phyloP scores from a whole-genome alignment of 2,329 filamentous ascomycete species.

The Macroventuria anomochaeta region DNA sequence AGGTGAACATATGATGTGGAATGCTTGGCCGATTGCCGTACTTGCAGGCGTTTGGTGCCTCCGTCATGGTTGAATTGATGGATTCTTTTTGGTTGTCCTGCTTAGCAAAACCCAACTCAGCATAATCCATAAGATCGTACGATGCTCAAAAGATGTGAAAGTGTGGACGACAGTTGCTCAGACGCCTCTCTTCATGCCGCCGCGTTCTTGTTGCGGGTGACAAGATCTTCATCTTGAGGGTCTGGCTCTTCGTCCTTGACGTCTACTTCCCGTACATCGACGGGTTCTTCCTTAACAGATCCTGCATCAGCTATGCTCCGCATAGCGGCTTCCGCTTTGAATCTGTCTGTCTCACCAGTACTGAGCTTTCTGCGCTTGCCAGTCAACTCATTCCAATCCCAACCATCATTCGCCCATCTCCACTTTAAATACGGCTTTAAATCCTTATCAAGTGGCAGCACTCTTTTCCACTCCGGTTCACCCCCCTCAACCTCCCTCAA shows the following conservation, averaged over 20 bases:
- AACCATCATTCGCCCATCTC: slow-evolving; percentile 75
- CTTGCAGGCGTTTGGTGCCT: not conserved
- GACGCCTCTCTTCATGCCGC: not conserved
- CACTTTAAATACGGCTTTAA: slow-evolving; percentile 84
- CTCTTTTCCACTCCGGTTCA: slow-evolving; percentile 89
- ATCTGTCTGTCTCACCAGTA: not conserved
- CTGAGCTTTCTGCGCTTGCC: slow-evolving; percentile 6
- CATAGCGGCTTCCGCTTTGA: not conserved
- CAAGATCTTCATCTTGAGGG: not conserved
- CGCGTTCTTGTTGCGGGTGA: not conserved
- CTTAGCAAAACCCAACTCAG: not conserved
- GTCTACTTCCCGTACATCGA: not conserved
- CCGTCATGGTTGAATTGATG: not conserved
- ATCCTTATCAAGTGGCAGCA: slow-evolving; percentile 84
- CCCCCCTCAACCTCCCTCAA: slow-evolving; percentile 68
- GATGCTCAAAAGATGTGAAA: too few relatives aligned
- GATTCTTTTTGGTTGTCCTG: not conserved
- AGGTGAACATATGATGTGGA: not conserved
- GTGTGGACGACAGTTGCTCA: too few relatives aligned
- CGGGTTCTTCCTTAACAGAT: not conserved
- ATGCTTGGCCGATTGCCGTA: not conserved
- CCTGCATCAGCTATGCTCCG: slow-evolving; percentile 1
- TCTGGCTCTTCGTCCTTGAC: not conserved
- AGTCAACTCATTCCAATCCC: slow-evolving; percentile 13
- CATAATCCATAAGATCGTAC: too few relatives aligned